Conservation (phyloP, 257 asterid genomes). For the Solanum virginianum region DNA sequence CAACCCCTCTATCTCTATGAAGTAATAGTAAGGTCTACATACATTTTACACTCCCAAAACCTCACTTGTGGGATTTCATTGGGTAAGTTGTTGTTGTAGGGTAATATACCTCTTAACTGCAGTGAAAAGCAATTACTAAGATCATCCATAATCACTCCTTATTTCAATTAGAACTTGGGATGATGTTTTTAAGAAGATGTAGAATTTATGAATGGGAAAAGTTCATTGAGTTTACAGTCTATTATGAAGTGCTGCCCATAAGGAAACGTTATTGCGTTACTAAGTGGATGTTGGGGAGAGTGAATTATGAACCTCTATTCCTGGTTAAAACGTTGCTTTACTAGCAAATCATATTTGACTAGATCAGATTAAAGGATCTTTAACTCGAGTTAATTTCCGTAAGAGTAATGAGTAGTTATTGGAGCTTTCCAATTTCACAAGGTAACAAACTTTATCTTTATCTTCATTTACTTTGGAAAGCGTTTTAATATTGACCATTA, state of each 20-base stretch:
- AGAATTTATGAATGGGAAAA: background rate
- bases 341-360: background rate
- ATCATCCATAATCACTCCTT: background rate
- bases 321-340: background rate
- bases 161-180: background rate
- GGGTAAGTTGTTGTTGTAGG: background rate
- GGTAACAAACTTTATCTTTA: background rate
- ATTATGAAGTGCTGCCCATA: background rate
- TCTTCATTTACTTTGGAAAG: background rate
- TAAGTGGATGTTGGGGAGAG: background rate
- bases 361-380: background rate
- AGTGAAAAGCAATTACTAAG: background rate
- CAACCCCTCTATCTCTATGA: too few relatives aligned
- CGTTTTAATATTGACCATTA: background rate
- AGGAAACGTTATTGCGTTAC: background rate
- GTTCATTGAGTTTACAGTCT: background rate
- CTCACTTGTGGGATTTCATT: too few relatives aligned
- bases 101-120: background rate
- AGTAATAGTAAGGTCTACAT: too few relatives aligned
- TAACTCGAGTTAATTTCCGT: background rate
- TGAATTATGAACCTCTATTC: background rate
- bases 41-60: too few relatives aligned
- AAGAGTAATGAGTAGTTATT: background rate
- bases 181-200: background rate
- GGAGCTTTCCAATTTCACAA: background rate